phyloP scores from a whole-genome alignment of 2,329 filamentous ascomycete species.

The Tolypocladium inflatum region DNA sequence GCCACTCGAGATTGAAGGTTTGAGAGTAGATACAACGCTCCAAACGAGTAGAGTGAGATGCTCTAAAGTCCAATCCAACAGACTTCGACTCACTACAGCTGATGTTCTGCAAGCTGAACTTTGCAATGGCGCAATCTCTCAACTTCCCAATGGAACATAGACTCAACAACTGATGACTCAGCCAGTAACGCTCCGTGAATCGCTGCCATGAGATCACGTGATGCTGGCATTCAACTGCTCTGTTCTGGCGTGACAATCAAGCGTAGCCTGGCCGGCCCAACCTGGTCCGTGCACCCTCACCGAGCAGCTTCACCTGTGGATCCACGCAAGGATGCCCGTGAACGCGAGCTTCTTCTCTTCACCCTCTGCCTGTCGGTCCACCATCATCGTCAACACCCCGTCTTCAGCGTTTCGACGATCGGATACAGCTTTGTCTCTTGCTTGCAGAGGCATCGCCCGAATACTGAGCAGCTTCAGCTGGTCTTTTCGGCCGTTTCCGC shows the following conservation, averaged over 20 bases:
- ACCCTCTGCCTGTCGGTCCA: background rate
- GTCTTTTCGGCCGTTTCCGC: background rate
- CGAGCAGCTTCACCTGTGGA: background rate
- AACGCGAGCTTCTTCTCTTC: constrained; percentile 2
- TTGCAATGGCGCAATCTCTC: background rate
- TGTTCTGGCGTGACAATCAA: background rate
- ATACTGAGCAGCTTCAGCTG: background rate
- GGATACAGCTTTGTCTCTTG: background rate
- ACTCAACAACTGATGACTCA: background rate
- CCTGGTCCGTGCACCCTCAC: constrained; percentile 2
- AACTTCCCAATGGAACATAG: background rate
- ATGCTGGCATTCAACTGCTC: background rate
- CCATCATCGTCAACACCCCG: background rate
- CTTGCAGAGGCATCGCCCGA: background rate
- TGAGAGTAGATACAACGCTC: background rate
- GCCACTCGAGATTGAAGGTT: background rate
- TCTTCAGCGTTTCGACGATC: background rate
- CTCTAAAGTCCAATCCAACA: too few relatives aligned
- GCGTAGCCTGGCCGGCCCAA: background rate
- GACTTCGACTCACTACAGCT: background rate
- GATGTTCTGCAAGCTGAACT: background rate
- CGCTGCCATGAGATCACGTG: background rate
- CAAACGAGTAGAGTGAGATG: background rate
- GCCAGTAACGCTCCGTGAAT: background rate
- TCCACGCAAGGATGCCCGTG: constrained; percentile 6